Conservation (phyloP, 768 basidiomycete genomes). For the Pisolithus microcarpus region DNA sequence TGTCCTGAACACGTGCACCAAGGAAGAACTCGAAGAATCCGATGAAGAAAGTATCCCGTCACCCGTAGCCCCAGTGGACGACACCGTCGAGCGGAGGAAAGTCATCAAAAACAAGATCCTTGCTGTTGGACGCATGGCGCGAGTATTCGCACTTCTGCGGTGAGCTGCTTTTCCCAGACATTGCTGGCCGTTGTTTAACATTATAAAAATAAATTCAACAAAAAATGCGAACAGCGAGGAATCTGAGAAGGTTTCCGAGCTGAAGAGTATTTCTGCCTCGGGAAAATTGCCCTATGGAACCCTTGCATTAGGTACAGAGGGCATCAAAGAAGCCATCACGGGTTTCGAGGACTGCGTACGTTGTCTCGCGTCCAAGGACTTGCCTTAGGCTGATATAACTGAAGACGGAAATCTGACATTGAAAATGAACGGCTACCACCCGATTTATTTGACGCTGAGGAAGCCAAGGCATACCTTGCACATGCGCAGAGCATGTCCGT, state of each 20-base stretch:
- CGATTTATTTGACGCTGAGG: slow-evolving; percentile 77
- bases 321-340: slow-evolving; percentile 89
- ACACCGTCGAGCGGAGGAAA: slow-evolving; percentile 69
- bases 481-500: slow-evolving; percentile 29
- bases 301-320: slow-evolving; percentile 83
- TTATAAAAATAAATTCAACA: neutral
- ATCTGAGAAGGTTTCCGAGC: slow-evolving; percentile 93
- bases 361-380: slow-evolving; percentile 13
- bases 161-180: slow-evolving; percentile 32
- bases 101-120: slow-evolving; percentile 98
- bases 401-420: slow-evolving; percentile 91
- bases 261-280: slow-evolving; percentile 84
- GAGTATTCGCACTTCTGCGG: slow-evolving; percentile 94
- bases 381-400: neutral
- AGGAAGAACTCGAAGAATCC: slow-evolving; percentile 90
- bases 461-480: slow-evolving; percentile 57
- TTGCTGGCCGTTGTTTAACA: neutral
- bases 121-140: slow-evolving; percentile 92
- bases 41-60: slow-evolving; percentile 39
- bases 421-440: slow-evolving; percentile 99
- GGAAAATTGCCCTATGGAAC: slow-evolving; percentile 74
- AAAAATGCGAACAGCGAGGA: slow-evolving; percentile 62
- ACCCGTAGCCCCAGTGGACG: slow-evolving; percentile 32
- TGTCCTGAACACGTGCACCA: slow-evolving; percentile 90
- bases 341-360: slow-evolving; percentile 95